Evolutionary conservation across 768 basidiomycete species (phyloP), one percentile per base, ranked within the genome.

Genomic region (Serendipita sp.): DNA sequence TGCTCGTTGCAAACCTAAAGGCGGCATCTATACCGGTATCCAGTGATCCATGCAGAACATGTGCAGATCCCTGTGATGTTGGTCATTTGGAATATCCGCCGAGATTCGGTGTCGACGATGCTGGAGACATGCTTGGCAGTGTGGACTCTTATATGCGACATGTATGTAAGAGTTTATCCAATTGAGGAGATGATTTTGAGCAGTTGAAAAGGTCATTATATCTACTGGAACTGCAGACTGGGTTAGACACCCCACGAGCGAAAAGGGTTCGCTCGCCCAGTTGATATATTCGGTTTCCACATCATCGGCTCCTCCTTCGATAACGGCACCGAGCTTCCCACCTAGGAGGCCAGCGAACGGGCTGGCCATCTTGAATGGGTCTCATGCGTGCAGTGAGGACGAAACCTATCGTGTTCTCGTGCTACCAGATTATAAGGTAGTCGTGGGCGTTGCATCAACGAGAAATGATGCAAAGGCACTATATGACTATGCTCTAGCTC

Each of bases 171-270:
- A 7, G 26, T 11, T 22, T 42, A 34, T 5, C 30, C 44, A 50
- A 33, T 5, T 41, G 5, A 5, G 3, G 31, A 7, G 20, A 11
- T 44, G n/a, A 24, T 30, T n/a, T 20, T 22, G 56, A 48, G 5
- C 9, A 11, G 45, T 20, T n/a, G 45, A 48, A 63, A 65, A 93
- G 86, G 78, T 95, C 34, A 76, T 97, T 34, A 88, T 97, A 61
- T 93, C 90, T 1, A 95, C 92, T 0, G 91, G 91, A 3, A 85
- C 88, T 72, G 78, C 83, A 20, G 91, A 98, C 74, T 97, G 94
- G 94, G 81, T 82, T 41, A 77, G 78, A 44, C 84, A 92, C 43
- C 82, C 96, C 64, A 86, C 86, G 1, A 80, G 84, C 63, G 85
- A 81, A 26, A 74, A 78, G 26, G 81, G 78, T 51, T 82, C 86